These are phyloP conservation scores for Nicotiana otophora DNA, from an alignment of 257 asterid species.

Conservation along the genomic window DNA sequence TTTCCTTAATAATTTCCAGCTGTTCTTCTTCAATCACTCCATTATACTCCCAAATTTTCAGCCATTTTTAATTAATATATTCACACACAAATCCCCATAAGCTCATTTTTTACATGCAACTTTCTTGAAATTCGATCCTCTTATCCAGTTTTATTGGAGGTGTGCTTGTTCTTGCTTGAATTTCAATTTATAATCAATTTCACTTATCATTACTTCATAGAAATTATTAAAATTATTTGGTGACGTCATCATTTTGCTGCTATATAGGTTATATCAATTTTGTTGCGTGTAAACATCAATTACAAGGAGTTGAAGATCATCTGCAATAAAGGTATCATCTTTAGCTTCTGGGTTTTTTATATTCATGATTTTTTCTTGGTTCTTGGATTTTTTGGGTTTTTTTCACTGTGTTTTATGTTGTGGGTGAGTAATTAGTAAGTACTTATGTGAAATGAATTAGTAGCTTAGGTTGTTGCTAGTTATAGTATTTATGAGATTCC, in stretches of 20 bases:
- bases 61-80: background rate
- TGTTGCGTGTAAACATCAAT: background rate
- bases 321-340: constrained; percentile 11
- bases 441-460: background rate
- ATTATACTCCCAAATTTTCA: background rate
- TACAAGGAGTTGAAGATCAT: constrained; percentile 1
- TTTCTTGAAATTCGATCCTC: background rate
- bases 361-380: background rate
- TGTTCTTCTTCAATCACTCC: background rate
- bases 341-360: background rate
- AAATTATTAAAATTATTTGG: background rate
- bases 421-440: background rate
- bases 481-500: background rate
- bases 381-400: background rate
- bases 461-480: background rate
- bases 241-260: constrained; percentile 2
- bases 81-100: background rate
- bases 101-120: background rate
- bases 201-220: background rate
- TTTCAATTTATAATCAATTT: background rate
- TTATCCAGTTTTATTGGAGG: constrained; percentile 10
- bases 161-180: constrained; percentile 9
- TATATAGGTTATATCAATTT: background rate
- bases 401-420: background rate
- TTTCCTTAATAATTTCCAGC: background rate